These are phyloP conservation scores for Dicorynia guianensis DNA, from an alignment of 306 rosid species.

Conservation along the genomic window DNA sequence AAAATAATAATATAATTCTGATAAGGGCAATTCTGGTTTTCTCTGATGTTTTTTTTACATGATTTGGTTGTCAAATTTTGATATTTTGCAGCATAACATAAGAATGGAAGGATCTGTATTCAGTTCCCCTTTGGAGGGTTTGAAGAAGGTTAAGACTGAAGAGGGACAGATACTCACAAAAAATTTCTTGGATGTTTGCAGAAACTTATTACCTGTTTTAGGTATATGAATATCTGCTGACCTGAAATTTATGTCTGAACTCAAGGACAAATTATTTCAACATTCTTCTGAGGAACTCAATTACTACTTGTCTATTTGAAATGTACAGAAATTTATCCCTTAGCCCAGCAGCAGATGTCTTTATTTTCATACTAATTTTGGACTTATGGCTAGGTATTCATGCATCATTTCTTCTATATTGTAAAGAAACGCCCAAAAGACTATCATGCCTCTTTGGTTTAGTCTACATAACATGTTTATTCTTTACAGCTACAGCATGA, in stretches of 20 bases:
- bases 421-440: not conserved
- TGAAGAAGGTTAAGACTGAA: constrained; percentile 57
- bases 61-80: not conserved
- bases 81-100: constrained; percentile 30
- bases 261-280: not conserved
- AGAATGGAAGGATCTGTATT: constrained; percentile 63
- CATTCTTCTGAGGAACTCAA: not conserved
- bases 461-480: not conserved
- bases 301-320: not conserved
- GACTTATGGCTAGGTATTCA: not conserved
- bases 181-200: constrained; percentile 78
- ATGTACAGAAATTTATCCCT: not conserved
- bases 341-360: not conserved
- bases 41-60: not conserved
- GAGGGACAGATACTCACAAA: constrained; percentile 64
- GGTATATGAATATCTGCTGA: constrained; percentile 42
- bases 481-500: not conserved
- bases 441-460: not conserved
- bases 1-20: too few species aligned
- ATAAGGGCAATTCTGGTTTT: not conserved
- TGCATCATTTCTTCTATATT: not conserved
- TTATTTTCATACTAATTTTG: not conserved
- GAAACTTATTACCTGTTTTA: constrained; percentile 64
- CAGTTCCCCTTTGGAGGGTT: constrained; percentile 65
- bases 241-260: not conserved